Conservation (phyloP, 192 early-diverging fungal genomes). For the Entomortierella parvispora region DNA sequence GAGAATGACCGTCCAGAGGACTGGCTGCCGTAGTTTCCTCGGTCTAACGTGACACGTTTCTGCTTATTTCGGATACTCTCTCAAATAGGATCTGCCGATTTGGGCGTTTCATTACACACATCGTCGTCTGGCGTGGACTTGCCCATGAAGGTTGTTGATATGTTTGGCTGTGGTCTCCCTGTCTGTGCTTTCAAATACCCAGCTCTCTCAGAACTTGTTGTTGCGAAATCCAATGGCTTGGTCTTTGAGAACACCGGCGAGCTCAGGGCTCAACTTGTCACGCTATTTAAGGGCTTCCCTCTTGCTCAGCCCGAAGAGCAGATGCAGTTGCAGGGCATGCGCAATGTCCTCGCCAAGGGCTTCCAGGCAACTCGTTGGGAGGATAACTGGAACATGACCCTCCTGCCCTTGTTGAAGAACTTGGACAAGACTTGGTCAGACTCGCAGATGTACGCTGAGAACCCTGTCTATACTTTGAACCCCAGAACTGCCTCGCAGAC, state of each 20-base stretch:
- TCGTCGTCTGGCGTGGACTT: conserved; percentile 96
- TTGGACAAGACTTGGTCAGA: conserved; percentile 51
- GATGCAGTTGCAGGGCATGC: conserved; percentile 29
- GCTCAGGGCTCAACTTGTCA: conserved; percentile 26
- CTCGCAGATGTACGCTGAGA: conserved; percentile 50
- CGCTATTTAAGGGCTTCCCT: conserved; percentile 37
- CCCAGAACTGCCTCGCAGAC: background rate
- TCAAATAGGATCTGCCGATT: conserved; percentile 81
- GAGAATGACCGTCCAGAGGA: background rate
- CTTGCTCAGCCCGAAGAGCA: conserved; percentile 28
- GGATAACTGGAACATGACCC: conserved; percentile 38
- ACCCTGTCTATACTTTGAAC: conserved; percentile 25
- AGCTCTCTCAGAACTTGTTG: conserved; percentile 37
- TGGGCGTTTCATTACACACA: conserved; percentile 93
- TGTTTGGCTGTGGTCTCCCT: conserved; percentile 96
- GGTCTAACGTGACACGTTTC: background rate
- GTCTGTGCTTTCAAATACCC: conserved; percentile 75
- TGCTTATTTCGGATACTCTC: background rate
- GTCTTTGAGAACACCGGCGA: conserved; percentile 42
- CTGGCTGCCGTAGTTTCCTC: background rate
- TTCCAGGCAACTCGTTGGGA: conserved; percentile 47
- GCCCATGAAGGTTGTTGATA: conserved; percentile 99
- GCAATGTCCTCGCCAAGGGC: conserved; percentile 14
- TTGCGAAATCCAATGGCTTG: conserved; percentile 41
- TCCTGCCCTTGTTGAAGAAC: conserved; percentile 36